A percentile compares a stretch with the other conserved stretches of the same genome.
phyloP scores from a whole-genome alignment of 2,329 filamentous ascomycete genomes.

The Monascus ruber region DNA sequence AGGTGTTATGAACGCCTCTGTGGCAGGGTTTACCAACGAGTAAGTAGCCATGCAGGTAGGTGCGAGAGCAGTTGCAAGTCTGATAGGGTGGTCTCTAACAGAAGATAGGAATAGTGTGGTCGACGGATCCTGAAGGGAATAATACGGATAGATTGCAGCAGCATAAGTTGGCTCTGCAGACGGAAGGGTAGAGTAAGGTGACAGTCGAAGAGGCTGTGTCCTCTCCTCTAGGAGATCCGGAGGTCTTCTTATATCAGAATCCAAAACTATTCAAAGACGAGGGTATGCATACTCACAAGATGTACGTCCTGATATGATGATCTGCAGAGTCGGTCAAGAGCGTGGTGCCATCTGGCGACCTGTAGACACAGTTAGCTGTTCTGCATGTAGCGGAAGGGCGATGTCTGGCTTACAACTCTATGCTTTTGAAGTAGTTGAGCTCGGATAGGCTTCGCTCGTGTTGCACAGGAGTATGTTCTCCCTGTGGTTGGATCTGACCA shows the following conservation, averaged over 20 bases:
- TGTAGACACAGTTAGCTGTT: conserved; percentile 7
- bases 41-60: conserved; percentile 41
- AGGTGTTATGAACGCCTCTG: conserved; percentile 46
- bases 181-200: conserved; percentile 35
- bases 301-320: conserved; percentile 41
- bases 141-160: conserved; percentile 44
- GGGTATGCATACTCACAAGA: conserved; percentile 32
- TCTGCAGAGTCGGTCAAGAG: conserved; percentile 44
- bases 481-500: neutral
- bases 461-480: neutral
- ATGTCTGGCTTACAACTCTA: conserved; percentile 29
- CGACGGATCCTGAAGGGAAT: conserved; percentile 38
- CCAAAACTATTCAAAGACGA: neutral
- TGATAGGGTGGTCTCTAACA: conserved; percentile 44
- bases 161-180: conserved; percentile 43
- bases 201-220: conserved; percentile 25
- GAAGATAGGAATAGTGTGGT: conserved; percentile 43
- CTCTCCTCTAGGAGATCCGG: conserved; percentile 35
- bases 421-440: conserved; percentile 34
- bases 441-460: neutral
- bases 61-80: conserved; percentile 43
- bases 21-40: conserved; percentile 42
- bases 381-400: neutral
- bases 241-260: conserved; percentile 22
- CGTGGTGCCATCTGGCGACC: conserved; percentile 47